Percentiles rank a stretch among this genome's conserved stretches.
Evolutionary conservation across 2,329 filamentous ascomycete genomes (phyloP).

Genomic region (Penicillium freii): DNA sequence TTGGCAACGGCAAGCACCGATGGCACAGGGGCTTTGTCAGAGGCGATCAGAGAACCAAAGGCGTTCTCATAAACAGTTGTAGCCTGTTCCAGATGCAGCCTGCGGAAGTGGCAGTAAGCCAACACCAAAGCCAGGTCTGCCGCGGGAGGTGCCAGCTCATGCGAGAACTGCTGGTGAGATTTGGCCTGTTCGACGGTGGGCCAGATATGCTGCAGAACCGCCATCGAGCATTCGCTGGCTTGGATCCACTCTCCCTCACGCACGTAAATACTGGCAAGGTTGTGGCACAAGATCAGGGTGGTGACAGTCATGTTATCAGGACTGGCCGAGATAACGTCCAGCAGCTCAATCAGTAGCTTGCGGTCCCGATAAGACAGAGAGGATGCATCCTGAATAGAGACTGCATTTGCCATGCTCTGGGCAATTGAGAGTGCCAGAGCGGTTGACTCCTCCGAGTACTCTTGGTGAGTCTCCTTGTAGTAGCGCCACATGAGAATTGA

Average conservation of each 20-base stretch:
- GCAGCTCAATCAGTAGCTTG: conserved; percentile 31
- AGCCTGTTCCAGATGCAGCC: conserved; percentile 30
- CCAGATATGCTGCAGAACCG: conserved; percentile 35
- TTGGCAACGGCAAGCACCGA: conserved; percentile 35
- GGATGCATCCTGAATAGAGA: conserved; percentile 23
- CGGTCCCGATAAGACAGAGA: conserved; percentile 28
- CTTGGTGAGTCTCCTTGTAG: conserved; percentile 32
- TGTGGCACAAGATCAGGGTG: conserved; percentile 33
- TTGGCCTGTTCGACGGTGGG: conserved; percentile 30
- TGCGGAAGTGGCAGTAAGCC: conserved; percentile 37
- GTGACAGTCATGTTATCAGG: conserved; percentile 24
- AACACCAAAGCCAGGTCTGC: conserved; percentile 34
- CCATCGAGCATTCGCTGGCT: conserved; percentile 29
- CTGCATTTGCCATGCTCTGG: conserved; percentile 24
- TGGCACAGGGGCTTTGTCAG: conserved; percentile 33
- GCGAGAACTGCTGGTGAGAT: conserved; percentile 31
- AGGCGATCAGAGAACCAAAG: conserved; percentile 32
- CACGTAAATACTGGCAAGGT: conserved; percentile 32
- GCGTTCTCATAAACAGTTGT: conserved; percentile 36
- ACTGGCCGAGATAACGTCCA: conserved; percentile 35
- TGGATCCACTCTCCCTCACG: conserved; percentile 33
- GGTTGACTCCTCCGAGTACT: conserved; percentile 32
- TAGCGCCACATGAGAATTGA: conserved; percentile 37
- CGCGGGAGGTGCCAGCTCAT: conserved; percentile 32
- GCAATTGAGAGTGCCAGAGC: conserved; percentile 31